phyloP scores from a whole-genome alignment of 768 basidiomycete species.

The Auricularia auricula-judae region DNA sequence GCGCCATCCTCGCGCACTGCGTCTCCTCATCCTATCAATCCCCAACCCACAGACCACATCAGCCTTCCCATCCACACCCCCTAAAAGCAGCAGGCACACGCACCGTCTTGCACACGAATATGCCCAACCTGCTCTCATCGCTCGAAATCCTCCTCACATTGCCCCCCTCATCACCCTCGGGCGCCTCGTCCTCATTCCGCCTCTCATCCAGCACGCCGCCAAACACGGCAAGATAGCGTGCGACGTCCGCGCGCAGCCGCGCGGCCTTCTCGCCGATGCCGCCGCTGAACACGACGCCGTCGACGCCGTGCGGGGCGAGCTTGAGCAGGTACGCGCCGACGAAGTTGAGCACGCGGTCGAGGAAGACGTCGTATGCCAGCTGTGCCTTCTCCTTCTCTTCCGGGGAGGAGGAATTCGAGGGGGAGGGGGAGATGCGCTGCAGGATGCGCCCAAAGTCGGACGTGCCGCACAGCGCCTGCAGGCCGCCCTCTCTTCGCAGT shows the following conservation, averaged over 20 bases:
- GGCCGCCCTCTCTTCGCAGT: constrained; percentile 46
- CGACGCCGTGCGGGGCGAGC: constrained; percentile 40
- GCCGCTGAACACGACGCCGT: constrained; percentile 78
- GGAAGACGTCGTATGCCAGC: constrained; percentile 69
- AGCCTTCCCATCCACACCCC: not conserved
- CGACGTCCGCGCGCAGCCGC: constrained; percentile 49
- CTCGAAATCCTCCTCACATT: constrained; percentile 34
- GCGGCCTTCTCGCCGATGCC: constrained; percentile 75
- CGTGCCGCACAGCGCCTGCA: constrained; percentile 69
- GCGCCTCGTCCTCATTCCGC: constrained; percentile 33
- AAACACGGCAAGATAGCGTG: constrained; percentile 41
- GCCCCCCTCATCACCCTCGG: constrained; percentile 25
- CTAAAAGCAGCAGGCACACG: constrained; percentile 37
- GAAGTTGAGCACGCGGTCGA: constrained; percentile 64
- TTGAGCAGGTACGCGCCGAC: constrained; percentile 69
- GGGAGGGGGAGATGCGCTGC: constrained; percentile 17
- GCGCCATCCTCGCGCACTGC: constrained; percentile 10
- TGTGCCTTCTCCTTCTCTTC: constrained; percentile 20
- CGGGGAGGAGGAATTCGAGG: too few relatives aligned
- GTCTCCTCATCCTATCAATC: constrained; percentile 10
- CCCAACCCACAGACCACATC: not conserved
- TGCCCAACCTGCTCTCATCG: constrained; percentile 17
- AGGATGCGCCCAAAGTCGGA: constrained; percentile 68
- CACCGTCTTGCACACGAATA: constrained; percentile 57
- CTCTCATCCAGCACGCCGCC: constrained; percentile 46